Evolutionary conservation across 495 filamentous ascomycete species (phyloP).

Genomic region (Xylaria castorea): DNA sequence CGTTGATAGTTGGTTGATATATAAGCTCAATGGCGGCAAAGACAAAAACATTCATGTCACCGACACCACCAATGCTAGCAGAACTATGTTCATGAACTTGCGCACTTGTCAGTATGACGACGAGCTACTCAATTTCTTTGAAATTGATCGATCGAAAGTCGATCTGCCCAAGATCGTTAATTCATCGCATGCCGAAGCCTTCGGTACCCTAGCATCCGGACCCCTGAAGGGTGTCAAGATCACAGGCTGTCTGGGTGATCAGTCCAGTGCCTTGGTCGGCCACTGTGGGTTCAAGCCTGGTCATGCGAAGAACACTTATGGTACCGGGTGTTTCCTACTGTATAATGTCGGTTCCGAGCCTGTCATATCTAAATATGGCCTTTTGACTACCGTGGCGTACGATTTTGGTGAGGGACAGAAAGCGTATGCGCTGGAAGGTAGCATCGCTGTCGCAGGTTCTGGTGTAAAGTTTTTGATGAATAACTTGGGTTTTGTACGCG

Average conservation of each 20-base stretch:
- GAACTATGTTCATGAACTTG: slow-evolving; percentile 98
- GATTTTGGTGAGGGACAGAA: slow-evolving; percentile 76
- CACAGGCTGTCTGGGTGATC: slow-evolving; percentile 88
- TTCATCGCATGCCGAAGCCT: slow-evolving; percentile 78
- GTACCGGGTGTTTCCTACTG: slow-evolving; percentile 93
- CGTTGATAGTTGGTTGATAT: slow-evolving; percentile 92
- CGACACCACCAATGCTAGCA: slow-evolving; percentile 88
- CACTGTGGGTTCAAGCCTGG: slow-evolving; percentile 90
- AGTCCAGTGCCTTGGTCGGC: slow-evolving; percentile 90
- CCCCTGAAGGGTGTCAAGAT: slow-evolving; percentile 78
- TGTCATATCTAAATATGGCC: slow-evolving; percentile 87
- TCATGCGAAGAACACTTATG: slow-evolving; percentile 94
- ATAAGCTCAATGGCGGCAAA: slow-evolving; percentile 85
- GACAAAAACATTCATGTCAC: slow-evolving; percentile 73
- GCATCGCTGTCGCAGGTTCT: slow-evolving; percentile 88
- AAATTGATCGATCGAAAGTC: slow-evolving; percentile 75
- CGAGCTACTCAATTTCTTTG: slow-evolving; percentile 81
- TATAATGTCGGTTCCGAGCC: slow-evolving; percentile 93
- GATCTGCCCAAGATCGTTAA: slow-evolving; percentile 85
- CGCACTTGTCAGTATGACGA: slow-evolving; percentile 87
- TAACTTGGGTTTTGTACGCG: slow-evolving; percentile 83
- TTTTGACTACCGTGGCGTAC: slow-evolving; percentile 88
- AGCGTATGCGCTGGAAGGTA: slow-evolving; percentile 91
- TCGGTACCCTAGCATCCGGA: slow-evolving; percentile 71
- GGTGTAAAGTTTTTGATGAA: slow-evolving; percentile 91